Base-by-base conservation (phyloP, 306 rosid species). In the Vicia villosa region DNA sequence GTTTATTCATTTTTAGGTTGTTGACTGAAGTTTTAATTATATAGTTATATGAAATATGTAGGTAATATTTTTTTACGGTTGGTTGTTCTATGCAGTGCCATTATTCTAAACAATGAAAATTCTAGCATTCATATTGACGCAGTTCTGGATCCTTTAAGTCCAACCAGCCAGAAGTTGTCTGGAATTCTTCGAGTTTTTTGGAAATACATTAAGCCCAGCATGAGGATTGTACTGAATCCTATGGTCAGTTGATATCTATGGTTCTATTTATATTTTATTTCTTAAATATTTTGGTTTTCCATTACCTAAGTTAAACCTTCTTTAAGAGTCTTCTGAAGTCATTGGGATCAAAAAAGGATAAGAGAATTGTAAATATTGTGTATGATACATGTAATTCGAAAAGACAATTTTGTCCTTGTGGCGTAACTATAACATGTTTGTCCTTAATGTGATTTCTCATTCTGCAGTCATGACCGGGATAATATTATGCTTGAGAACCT, bases 401-500 rank as follows among this genome's bases (percentile, higher is more conserved):
- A 21, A 47, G 57, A 26, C 56, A 14, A 14, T 69, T 11, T 19
- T 69, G 46, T 47, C 22, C 70, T 40, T 40, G 64, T 71, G n/a
- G 55, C 40, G 50, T 61, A 51, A 46, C 70, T 37, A 34, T 63
- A 41, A 42, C 63, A 36, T 19, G 13, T 24, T 32, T 38, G 54
- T 61, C 36, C 51, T 51, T 30, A 42, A 52, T 66, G 60, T 51
- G 34, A 30, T 60, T 78, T 49, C 46, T 78, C 55, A 21, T 79
- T 64, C 74, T 68, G 78, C 94, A 95, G 99, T 69, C 99, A 95
- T 84, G 99, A 95, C 84, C 68, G 91, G 86, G 99, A 95, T 79
- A 95, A 95, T 79, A 95, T 95, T 87, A 83, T 95, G 75, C 99
- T 91, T 57, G 99, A 95, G 88, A 91, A 91, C 82, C 85, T 95